Evolutionary conservation across 768 basidiomycete species (phyloP).

Genomic region (Kwoniella mangroviensis): DNA sequence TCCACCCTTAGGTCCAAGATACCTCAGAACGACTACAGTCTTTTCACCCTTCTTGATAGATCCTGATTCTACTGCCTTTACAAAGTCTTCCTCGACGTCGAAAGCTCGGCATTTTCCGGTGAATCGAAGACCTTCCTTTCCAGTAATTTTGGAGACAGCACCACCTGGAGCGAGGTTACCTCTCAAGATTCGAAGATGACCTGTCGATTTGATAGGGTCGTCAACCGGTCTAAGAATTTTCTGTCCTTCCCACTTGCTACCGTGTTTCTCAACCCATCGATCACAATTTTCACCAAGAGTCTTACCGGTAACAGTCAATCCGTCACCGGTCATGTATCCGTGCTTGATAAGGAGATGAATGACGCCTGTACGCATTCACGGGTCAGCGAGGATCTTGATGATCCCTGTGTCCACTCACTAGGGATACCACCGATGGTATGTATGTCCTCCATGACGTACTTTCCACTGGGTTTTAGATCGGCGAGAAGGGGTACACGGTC

Average conservation of each 20-base stretch:
- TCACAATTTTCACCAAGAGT: slow-evolving; percentile 89
- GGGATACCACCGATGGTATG: slow-evolving; percentile 96
- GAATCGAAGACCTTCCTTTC: slow-evolving; percentile 85
- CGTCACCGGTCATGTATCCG: slow-evolving; percentile 86
- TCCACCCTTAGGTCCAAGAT: slow-evolving; percentile 95
- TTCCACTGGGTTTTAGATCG: slow-evolving; percentile 94
- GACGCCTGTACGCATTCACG: slow-evolving; percentile 65
- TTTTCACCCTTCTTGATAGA: slow-evolving; percentile 93
- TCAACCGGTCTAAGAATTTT: slow-evolving; percentile 73
- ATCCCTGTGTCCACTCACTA: slow-evolving; percentile 63
- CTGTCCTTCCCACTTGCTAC: slow-evolving; percentile 69
- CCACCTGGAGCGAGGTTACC: slow-evolving; percentile 88
- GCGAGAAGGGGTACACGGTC: slow-evolving; percentile 93
- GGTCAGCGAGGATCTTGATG: slow-evolving; percentile 6
- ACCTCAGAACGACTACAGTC: slow-evolving; percentile 91
- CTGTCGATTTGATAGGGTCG: slow-evolving; percentile 82
- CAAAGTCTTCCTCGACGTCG: slow-evolving; percentile 85
- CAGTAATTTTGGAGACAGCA: slow-evolving; percentile 90
- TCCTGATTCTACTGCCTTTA: slow-evolving; percentile 82
- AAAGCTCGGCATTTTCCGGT: slow-evolving; percentile 91
- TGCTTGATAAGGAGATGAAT: slow-evolving; percentile 83
- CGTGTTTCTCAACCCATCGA: slow-evolving; percentile 65
- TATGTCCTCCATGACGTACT: slow-evolving; percentile 98
- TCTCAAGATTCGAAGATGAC: slow-evolving; percentile 75
- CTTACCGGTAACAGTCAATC: slow-evolving; percentile 87